These are phyloP conservation scores for Cucumis cinereus DNA, from an alignment of 306 rosid genomes.

Conservation along the genomic window DNA sequence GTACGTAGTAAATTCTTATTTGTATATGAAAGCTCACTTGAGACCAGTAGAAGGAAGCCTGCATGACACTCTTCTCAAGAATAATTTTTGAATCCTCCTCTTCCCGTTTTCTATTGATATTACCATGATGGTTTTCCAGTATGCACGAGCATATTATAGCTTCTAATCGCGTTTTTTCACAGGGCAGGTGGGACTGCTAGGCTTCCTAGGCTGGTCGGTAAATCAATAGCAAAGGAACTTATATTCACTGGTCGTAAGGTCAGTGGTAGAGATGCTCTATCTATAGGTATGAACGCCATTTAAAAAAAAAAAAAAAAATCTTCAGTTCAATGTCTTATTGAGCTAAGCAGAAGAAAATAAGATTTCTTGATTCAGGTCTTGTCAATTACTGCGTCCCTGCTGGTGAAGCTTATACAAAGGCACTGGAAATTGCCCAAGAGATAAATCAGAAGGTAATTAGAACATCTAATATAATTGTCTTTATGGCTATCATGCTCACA, in stretches of 20 bases:
- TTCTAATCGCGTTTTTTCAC: slow-evolving; percentile 12
- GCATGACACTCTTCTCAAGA: background rate
- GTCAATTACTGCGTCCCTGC: slow-evolving; percentile 72
- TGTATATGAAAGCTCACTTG: background rate
- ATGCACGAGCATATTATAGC: background rate
- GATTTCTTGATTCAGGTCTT: slow-evolving; percentile 39
- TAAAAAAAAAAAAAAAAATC: too few relatives aligned
- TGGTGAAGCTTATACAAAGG: slow-evolving; percentile 70
- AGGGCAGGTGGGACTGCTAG: slow-evolving; percentile 95
- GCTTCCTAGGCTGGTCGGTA: slow-evolving; percentile 82
- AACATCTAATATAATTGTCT: background rate
- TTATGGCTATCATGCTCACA: background rate
- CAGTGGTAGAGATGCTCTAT: slow-evolving; percentile 56
- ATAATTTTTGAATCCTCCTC: background rate
- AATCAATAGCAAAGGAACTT: slow-evolving; percentile 72
- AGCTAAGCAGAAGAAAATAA: slow-evolving; percentile 1
- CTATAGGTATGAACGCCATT: slow-evolving; percentile 41
- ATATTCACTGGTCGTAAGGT: slow-evolving; percentile 69
- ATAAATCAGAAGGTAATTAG: slow-evolving; percentile 61
- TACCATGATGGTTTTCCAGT: background rate
- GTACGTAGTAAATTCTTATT: slow-evolving; percentile 29
- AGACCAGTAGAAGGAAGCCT: background rate
- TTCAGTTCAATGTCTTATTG: background rate
- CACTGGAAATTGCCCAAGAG: slow-evolving; percentile 61
- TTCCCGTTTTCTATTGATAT: background rate